Base-by-base conservation (phyloP, 1,139 yeast genomes). In the Sugiyamaella japonica region DNA sequence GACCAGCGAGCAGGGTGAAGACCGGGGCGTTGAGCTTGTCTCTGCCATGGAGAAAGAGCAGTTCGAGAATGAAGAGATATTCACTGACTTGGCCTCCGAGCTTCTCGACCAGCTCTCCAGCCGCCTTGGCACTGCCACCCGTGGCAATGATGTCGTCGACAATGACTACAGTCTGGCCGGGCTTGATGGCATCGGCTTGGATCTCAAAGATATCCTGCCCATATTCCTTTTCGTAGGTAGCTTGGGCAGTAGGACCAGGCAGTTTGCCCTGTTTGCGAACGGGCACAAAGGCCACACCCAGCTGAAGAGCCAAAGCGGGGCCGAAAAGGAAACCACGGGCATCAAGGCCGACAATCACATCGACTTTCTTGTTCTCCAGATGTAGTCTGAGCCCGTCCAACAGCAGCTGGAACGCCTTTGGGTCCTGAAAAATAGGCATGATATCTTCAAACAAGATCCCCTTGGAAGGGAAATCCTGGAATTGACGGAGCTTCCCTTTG, bases 111-210 rank as follows among this genome's bases (percentile, higher is more conserved):
- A 95, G 80, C 66, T 88, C 86, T 56, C 96, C 98, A 44, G 98
- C 99, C 58, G 95, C 97, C 58, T 74, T 76, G 17, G 99, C 99
- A 68, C 96, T 86, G 43, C 99, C 99, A 23, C 98, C 99, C 44
- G 99, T 93, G 49, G 99, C 99, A 71, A 95, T 86, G 66, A 93
- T 90, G 70, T 93, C 99, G 71, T 93, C 99, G 36, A 93, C 95
- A 62, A 93, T 80, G 45, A 93, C 77, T 36, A 93, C 95, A 57
- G 79, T 86, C 52, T 96, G 80, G 39, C 93, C 96, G 58, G 79
- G 79, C 62, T 90, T 87, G 63, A 93, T 84, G 44, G 93, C 83
- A 56, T 82, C 95, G 61, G 80, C 76, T 76, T 95, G 99, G 72
- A 95, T 84, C 73, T 90, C 96, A 70, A 93, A 90, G 59, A 76